Percentiles rank a stretch among this genome's conserved stretches.
Evolutionary conservation across 1,284 basidiomycete genomes (phyloP).

Genomic region (Trametes pubescens): DNA sequence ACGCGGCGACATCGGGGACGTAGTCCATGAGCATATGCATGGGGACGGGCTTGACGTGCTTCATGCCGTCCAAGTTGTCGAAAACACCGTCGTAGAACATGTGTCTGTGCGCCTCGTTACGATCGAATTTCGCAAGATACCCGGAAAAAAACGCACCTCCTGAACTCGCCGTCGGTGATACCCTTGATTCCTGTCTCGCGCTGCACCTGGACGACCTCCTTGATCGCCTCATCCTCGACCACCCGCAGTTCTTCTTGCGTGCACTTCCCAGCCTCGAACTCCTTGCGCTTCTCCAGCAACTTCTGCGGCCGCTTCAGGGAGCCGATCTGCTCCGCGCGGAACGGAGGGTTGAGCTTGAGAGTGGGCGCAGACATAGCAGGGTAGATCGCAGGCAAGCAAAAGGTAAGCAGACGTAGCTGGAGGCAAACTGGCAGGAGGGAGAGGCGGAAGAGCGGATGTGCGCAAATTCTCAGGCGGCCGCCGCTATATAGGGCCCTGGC

Average conservation of each 20-base stretch:
- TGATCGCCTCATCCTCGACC: slow-evolving; percentile 56
- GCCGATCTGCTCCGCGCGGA: slow-evolving; percentile 54
- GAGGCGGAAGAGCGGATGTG: slow-evolving; percentile 13
- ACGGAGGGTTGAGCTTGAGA: slow-evolving; percentile 45
- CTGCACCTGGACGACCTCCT: slow-evolving; percentile 51
- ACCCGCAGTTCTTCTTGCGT: slow-evolving; percentile 47
- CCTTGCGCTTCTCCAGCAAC: slow-evolving; percentile 51
- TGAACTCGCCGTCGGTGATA: slow-evolving; percentile 60
- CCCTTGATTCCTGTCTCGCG: slow-evolving; percentile 51
- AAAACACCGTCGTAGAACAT: slow-evolving; percentile 69
- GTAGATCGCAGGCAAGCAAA: not conserved
- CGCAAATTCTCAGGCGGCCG: slow-evolving; percentile 27
- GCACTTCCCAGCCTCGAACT: slow-evolving; percentile 46
- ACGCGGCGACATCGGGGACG: slow-evolving; percentile 52
- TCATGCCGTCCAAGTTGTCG: slow-evolving; percentile 71
- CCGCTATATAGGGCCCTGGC: slow-evolving; percentile 21
- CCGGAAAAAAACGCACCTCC: slow-evolving; percentile 37
- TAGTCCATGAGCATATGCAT: slow-evolving; percentile 51
- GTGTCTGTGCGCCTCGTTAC: slow-evolving; percentile 44
- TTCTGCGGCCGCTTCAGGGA: slow-evolving; percentile 54
- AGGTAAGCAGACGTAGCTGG: not conserved
- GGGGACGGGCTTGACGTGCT: slow-evolving; percentile 54
- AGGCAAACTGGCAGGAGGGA: not conserved
- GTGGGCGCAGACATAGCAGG: slow-evolving; percentile 29
- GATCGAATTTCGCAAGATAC: not conserved